These are phyloP conservation scores for Syzygium syzygioides DNA, from an alignment of 441 rosid species.

Conservation along the genomic window DNA sequence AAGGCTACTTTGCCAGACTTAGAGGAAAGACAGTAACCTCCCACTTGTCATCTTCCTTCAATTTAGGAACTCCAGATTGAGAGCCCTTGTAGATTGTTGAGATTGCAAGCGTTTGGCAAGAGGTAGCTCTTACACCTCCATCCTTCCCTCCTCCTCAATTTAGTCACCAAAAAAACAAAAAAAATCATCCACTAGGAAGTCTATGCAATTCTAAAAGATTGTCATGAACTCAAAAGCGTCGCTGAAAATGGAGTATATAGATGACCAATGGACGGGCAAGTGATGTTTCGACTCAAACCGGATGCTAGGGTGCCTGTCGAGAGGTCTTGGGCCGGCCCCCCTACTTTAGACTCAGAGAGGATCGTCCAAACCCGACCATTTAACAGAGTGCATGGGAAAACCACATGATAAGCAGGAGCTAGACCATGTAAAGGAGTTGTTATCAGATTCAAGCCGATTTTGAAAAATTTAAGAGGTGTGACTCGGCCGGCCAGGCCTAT, in stretches of 20 bases:
- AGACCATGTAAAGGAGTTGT: neutral
- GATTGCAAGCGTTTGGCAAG: neutral
- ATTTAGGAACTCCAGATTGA: neutral
- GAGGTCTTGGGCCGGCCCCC: neutral
- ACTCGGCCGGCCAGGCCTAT: neutral
- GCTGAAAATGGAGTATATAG: neutral
- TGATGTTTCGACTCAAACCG: neutral
- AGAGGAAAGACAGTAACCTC: neutral
- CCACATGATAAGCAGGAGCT: neutral
- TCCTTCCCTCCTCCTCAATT: neutral
- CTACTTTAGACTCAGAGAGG: neutral
- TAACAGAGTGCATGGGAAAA: neutral
- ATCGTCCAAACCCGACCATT: neutral
- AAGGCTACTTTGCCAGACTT: neutral
- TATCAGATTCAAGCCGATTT: neutral
- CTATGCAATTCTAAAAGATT: neutral
- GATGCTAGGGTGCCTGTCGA: neutral
- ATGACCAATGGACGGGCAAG: neutral
- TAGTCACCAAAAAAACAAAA: neutral
- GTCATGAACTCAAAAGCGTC: neutral
- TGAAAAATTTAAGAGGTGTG: neutral
- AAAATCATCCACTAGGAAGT: neutral
- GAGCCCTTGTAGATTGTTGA: neutral
- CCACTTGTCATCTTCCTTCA: neutral
- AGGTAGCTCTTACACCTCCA: neutral